Evolutionary conservation across 495 filamentous ascomycete species (phyloP).

Genomic region (Penicillium subrubescens): DNA sequence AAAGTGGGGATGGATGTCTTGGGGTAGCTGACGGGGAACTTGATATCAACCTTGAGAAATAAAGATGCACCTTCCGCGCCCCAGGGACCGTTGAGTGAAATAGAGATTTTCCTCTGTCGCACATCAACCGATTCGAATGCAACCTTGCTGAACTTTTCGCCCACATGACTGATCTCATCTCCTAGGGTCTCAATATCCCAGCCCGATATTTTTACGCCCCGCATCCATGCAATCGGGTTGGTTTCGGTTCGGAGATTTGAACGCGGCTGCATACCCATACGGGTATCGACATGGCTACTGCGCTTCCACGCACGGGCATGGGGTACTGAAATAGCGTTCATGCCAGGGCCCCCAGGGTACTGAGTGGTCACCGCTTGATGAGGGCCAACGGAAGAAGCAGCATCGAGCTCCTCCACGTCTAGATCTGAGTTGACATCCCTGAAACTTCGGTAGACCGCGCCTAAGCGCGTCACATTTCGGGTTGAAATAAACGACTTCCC

Average conservation of each 20-base stretch:
- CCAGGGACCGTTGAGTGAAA: slow-evolving; percentile 89
- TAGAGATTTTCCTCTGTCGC: slow-evolving; percentile 65
- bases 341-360: slow-evolving; percentile 41
- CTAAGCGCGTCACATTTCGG: slow-evolving; percentile 75
- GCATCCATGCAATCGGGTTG: slow-evolving; percentile 93
- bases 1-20: slow-evolving; percentile 65
- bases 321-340: slow-evolving; percentile 54
- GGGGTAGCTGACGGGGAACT: slow-evolving; percentile 80
- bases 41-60: slow-evolving; percentile 77
- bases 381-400: slow-evolving; percentile 31
- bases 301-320: slow-evolving; percentile 45
- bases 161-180: slow-evolving; percentile 85
- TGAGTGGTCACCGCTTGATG: slow-evolving; percentile 21
- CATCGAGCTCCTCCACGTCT: slow-evolving; percentile 38
- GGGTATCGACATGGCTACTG: slow-evolving; percentile 49
- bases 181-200: slow-evolving; percentile 84
- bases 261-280: slow-evolving; percentile 66
- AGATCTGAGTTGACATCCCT: slow-evolving; percentile 55
- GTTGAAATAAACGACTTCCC: slow-evolving; percentile 65
- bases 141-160: slow-evolving; percentile 80
- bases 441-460: slow-evolving; percentile 85
- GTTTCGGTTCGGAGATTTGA: slow-evolving; percentile 56
- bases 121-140: slow-evolving; percentile 85
- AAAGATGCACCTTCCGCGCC: slow-evolving; percentile 67
- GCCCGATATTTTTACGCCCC: slow-evolving; percentile 77